These are phyloP conservation scores for Tetrahymena elliotti DNA, from an alignment of 73 alveolate species.

Conservation along the genomic window DNA sequence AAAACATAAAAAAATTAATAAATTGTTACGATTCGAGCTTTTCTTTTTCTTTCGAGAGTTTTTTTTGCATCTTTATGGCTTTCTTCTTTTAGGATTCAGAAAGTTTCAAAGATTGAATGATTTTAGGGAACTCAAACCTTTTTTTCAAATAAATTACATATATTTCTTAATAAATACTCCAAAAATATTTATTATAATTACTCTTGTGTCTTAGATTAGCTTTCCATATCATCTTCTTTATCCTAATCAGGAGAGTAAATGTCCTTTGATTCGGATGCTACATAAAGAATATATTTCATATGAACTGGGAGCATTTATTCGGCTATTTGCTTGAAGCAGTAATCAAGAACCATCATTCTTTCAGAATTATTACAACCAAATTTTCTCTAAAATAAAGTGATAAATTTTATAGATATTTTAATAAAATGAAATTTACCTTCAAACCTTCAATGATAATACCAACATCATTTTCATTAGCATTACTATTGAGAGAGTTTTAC, in stretches of 20 bases:
- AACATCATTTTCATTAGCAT: conserved; percentile 24
- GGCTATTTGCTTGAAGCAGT: not conserved
- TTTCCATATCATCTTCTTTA: not conserved
- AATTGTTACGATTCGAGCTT: not conserved
- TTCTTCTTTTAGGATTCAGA: not conserved
- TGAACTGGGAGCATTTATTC: not conserved
- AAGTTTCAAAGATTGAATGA: not conserved
- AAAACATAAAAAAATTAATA: not conserved
- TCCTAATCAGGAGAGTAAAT: not conserved
- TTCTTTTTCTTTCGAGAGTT: not conserved
- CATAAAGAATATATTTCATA: not conserved
- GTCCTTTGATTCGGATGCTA: not conserved
- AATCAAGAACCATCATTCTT: not conserved
- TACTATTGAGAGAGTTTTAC: conserved; percentile 3
- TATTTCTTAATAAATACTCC: too few species aligned
- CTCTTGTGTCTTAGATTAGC: not conserved
- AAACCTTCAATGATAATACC: conserved; percentile 20
- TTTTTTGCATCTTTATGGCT: not conserved
- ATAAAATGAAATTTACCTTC: not conserved
- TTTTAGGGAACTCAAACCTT: not conserved
- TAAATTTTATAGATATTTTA: too few species aligned
- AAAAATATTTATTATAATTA: not conserved
- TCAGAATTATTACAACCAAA: not conserved
- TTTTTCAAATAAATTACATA: not conserved
- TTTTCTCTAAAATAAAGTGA: not conserved